phyloP scores from a whole-genome alignment of 331 rosid genomes.

The Malus hybrid region DNA sequence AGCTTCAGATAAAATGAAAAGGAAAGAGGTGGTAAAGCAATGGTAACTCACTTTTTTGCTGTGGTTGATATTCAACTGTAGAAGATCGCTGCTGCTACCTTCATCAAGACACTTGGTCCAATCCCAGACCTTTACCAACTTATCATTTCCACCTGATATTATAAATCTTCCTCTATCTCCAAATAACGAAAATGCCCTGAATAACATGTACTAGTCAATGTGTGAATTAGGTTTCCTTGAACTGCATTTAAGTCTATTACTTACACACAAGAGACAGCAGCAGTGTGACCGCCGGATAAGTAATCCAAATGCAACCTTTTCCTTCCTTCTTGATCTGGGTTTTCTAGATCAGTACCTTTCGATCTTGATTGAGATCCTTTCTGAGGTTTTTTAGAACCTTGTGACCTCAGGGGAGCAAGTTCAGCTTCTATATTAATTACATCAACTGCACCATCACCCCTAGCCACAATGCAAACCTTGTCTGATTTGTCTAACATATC shows the following conservation, averaged over 20 bases:
- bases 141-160: slow-evolving; percentile 86
- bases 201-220: slow-evolving; percentile 18
- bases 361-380: slow-evolving; percentile 56
- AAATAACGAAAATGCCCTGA: slow-evolving; percentile 75
- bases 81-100: slow-evolving; percentile 36
- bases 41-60: slow-evolving; percentile 33
- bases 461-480: slow-evolving; percentile 73
- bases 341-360: slow-evolving; percentile 30
- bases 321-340: slow-evolving; percentile 34
- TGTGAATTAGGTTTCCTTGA: slow-evolving; percentile 4
- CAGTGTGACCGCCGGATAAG: slow-evolving; percentile 70
- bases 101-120: slow-evolving; percentile 43
- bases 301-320: slow-evolving; percentile 67
- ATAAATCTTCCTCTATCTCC: slow-evolving; percentile 84
- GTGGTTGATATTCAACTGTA: slow-evolving; percentile 23
- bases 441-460: slow-evolving; percentile 74
- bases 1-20: neutral
- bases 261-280: slow-evolving; percentile 80
- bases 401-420: slow-evolving; percentile 36
- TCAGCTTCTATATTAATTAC: slow-evolving; percentile 65
- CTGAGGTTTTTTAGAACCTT: slow-evolving; percentile 38
- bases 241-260: slow-evolving; percentile 19
- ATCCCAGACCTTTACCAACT: slow-evolving; percentile 78
- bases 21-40: slow-evolving; percentile 3
- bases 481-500: slow-evolving; percentile 67